Evolutionary conservation across 75 land plant genomes (phyloP).

Genomic region (Pinus albicaulis): DNA sequence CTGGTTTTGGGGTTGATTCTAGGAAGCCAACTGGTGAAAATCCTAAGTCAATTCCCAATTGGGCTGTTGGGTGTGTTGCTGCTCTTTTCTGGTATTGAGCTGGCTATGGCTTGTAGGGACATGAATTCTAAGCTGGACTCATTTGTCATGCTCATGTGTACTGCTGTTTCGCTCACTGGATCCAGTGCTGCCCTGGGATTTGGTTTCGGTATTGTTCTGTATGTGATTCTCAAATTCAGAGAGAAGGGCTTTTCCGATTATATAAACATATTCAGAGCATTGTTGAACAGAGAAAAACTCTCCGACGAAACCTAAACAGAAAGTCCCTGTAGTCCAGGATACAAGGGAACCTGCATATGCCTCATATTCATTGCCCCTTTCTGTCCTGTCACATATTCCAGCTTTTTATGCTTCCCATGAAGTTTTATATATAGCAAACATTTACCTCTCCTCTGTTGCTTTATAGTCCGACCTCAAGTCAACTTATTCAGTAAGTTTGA

Average conservation of each 20-base stretch:
- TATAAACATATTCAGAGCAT: too few relatives aligned
- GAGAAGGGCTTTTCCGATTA: not conserved
- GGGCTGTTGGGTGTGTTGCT: conserved; percentile 77
- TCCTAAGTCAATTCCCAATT: conserved; percentile 62
- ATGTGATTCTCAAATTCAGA: conserved; percentile 56
- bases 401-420: too few relatives aligned
- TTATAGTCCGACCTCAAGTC: too few relatives aligned
- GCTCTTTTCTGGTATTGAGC: conserved; percentile 81
- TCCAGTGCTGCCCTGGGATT: conserved; percentile 80
- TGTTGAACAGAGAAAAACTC: too few relatives aligned
- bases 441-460: too few relatives aligned
- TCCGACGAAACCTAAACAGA: too few relatives aligned
- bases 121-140: conserved; percentile 61
- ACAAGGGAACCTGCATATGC: too few relatives aligned
- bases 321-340: too few relatives aligned
- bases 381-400: too few relatives aligned
- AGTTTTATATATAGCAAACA: too few relatives aligned
- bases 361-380: too few relatives aligned
- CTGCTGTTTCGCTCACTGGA: conserved; percentile 65
- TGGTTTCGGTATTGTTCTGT: conserved; percentile 48
- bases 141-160: conserved; percentile 65
- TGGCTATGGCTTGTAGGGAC: conserved; percentile 81
- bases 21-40: conserved; percentile 53
- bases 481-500: too few relatives aligned
- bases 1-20: conserved; percentile 55